A percentile compares a stretch with the other conserved stretches of the same genome.
Evolutionary conservation across 768 basidiomycete genomes (phyloP).

Genomic region (Sarcomyxa edulis): DNA sequence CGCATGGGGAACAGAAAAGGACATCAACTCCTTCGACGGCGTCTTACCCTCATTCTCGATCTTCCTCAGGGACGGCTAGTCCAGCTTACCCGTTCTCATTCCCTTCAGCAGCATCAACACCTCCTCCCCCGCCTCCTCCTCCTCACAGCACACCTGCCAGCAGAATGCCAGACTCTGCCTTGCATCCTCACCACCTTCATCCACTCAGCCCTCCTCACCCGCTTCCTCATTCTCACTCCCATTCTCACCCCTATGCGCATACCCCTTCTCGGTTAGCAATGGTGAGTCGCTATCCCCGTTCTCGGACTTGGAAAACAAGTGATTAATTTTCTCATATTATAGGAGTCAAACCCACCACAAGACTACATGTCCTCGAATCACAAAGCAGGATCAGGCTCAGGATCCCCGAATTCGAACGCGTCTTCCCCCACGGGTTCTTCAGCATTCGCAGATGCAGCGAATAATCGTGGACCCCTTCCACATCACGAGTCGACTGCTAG

Average conservation of each 20-base stretch:
- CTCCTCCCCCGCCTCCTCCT: constrained; percentile 21
- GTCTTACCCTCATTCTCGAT: constrained; percentile 27
- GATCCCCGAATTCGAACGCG: constrained; percentile 1
- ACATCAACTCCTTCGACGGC: constrained; percentile 34
- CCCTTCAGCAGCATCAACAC: constrained; percentile 20
- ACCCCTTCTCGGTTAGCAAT: no score
- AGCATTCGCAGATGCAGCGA: constrained; percentile 2
- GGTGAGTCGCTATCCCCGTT: no score
- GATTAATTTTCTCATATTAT: no score
- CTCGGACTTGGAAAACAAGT: no score
- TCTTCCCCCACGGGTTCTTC: constrained; percentile 3
- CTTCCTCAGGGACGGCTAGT: constrained; percentile 47
- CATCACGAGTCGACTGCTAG: neutral
- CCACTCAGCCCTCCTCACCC: constrained; percentile 12
- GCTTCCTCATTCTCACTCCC: constrained; percentile 6
- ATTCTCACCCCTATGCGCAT: constrained; percentile 13
- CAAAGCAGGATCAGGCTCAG: neutral
- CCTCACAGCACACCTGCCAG: constrained; percentile 15
- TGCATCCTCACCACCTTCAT: constrained; percentile 19
- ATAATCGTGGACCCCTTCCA: neutral
- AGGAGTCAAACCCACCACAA: no score
- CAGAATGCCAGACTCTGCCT: constrained; percentile 19
- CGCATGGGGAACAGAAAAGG: constrained; percentile 37
- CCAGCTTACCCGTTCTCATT: constrained; percentile 34
- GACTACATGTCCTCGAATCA: no score